Evolutionary conservation across 257 asterid species (phyloP).

Genomic region (Eustoma russellianum): DNA sequence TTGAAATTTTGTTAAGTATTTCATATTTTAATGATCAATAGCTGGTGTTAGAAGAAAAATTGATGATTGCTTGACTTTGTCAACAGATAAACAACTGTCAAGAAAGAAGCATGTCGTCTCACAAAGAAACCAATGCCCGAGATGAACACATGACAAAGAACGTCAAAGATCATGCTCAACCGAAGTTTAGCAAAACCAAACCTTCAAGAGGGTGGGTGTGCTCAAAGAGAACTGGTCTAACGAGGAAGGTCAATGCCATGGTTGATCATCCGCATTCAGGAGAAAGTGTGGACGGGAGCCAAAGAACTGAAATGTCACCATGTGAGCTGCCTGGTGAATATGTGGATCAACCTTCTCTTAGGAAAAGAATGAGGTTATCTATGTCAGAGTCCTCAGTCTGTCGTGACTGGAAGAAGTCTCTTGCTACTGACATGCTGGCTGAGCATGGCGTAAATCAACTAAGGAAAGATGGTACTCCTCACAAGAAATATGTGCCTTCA

Average conservation of each 20-base stretch:
- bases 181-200: conserved; percentile 28
- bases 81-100: conserved; percentile 34
- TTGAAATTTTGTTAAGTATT: neutral
- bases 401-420: conserved; percentile 19
- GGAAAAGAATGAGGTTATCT: conserved; percentile 24
- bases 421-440: conserved; percentile 9
- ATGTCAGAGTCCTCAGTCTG: conserved; percentile 8
- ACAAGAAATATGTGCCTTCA: conserved; percentile 19
- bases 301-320: conserved; percentile 26
- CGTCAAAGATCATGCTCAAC: conserved; percentile 23
- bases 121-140: conserved; percentile 23
- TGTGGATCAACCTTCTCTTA: conserved; percentile 20
- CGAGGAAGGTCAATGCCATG: conserved; percentile 33
- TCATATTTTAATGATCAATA: neutral
- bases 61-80: neutral
- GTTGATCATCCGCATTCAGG: conserved; percentile 27
- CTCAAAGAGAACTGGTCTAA: conserved; percentile 56
- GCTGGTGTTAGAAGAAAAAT: neutral
- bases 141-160: conserved; percentile 21
- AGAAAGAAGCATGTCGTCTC: conserved; percentile 16
- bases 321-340: conserved; percentile 21
- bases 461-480: conserved; percentile 21
- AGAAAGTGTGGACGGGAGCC: conserved; percentile 19
- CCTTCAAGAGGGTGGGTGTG: conserved; percentile 53
- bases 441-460: conserved; percentile 24